These are phyloP conservation scores for Aspergillus cavernicola DNA, from an alignment of 495 filamentous ascomycete genomes.

Conservation along the genomic window DNA sequence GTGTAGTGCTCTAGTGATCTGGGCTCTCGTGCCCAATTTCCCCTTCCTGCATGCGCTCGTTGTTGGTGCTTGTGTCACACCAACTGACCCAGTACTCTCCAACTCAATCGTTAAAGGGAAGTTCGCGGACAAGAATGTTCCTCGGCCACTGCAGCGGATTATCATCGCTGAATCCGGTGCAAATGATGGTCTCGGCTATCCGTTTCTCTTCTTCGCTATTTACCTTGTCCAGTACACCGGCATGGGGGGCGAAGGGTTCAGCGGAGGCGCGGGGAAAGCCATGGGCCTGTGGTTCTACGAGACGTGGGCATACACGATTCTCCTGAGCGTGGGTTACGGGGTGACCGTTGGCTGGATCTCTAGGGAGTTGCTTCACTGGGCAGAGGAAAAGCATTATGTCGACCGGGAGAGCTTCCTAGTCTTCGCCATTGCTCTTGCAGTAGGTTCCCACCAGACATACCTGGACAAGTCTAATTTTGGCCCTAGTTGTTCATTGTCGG, in stretches of 20 bases:
- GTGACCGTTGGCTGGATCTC: slow-evolving; percentile 73
- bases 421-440: slow-evolving; percentile 78
- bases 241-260: slow-evolving; percentile 50
- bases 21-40: slow-evolving; percentile 71
- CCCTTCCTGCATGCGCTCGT: slow-evolving; percentile 73
- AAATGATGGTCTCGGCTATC: slow-evolving; percentile 92
- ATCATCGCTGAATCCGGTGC: slow-evolving; percentile 89
- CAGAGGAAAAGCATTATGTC: slow-evolving; percentile 76
- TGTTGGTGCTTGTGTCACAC: slow-evolving; percentile 80
- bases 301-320: slow-evolving; percentile 79
- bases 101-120: slow-evolving; percentile 92
- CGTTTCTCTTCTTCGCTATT: slow-evolving; percentile 80
- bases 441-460: slow-evolving; percentile 41
- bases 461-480: background rate
- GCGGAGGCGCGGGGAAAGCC: slow-evolving; percentile 60
- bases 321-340: slow-evolving; percentile 78
- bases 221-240: slow-evolving; percentile 77
- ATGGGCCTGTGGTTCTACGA: slow-evolving; percentile 84
- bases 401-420: slow-evolving; percentile 90
- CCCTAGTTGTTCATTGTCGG: slow-evolving; percentile 71
- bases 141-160: slow-evolving; percentile 75
- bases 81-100: slow-evolving; percentile 86
- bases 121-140: slow-evolving; percentile 87
- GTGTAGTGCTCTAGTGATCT: slow-evolving; percentile 71
- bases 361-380: slow-evolving; percentile 78